phyloP scores from a whole-genome alignment of 179 eudicot genomes.

The Drosera spatulata region DNA sequence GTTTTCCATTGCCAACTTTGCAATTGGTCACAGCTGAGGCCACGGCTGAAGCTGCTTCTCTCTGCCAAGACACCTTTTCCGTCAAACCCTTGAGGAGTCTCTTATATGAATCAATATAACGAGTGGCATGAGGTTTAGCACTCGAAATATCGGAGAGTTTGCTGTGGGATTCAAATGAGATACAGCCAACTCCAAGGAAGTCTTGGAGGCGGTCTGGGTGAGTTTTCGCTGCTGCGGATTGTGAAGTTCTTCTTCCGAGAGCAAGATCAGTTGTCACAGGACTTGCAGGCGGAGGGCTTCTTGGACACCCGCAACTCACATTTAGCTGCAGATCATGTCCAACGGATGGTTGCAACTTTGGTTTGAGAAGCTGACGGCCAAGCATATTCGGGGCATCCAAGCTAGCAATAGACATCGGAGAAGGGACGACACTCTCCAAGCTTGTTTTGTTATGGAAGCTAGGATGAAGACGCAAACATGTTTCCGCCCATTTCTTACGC shows the following conservation, averaged over 20 bases:
- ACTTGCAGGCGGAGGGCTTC: slow-evolving; percentile 34
- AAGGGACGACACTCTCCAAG: slow-evolving; percentile 29
- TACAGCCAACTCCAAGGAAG: slow-evolving; percentile 41
- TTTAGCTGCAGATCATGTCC: slow-evolving; percentile 43
- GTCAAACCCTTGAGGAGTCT: slow-evolving; percentile 69
- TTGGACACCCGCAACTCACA: slow-evolving; percentile 10
- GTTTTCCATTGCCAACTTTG: slow-evolving; percentile 52
- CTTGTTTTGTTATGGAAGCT: slow-evolving; percentile 36
- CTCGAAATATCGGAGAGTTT: slow-evolving; percentile 17
- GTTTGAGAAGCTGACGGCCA: slow-evolving; percentile 38
- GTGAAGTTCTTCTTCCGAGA: slow-evolving; percentile 40
- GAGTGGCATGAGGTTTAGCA: slow-evolving; percentile 27
- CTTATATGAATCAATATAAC: slow-evolving; percentile 68
- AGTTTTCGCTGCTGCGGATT: slow-evolving; percentile 12
- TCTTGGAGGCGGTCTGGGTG: slow-evolving; percentile 28
- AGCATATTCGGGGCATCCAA: slow-evolving; percentile 49
- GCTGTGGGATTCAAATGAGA: slow-evolving; percentile 37
- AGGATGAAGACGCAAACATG: slow-evolving; percentile 67
- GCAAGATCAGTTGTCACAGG: slow-evolving; percentile 78
- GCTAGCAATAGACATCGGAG: slow-evolving; percentile 40
- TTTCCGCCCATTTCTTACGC: slow-evolving; percentile 81
- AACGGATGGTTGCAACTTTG: slow-evolving; percentile 34
- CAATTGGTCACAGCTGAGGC: slow-evolving; percentile 66
- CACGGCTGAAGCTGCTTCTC: slow-evolving; percentile 70
- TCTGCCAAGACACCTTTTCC: slow-evolving; percentile 87